A percentile compares a stretch with the other conserved stretches of the same genome.
phyloP scores from a whole-genome alignment of 139 green algal genomes.

The Eudorina sp. region DNA sequence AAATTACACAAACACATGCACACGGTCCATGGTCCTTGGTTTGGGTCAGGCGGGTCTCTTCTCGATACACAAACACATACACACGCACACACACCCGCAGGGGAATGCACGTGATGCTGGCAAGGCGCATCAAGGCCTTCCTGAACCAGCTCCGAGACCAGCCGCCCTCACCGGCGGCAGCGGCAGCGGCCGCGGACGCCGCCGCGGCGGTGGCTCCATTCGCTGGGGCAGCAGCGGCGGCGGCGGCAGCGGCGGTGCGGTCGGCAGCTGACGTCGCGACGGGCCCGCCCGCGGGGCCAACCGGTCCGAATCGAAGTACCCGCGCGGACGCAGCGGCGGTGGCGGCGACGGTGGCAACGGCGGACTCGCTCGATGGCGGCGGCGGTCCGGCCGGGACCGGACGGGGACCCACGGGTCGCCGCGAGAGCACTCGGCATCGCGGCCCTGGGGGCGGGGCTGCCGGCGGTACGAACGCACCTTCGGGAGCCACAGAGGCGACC shows the following conservation, averaged over 20 bases:
- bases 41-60: too few relatives aligned
- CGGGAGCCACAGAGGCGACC: neutral
- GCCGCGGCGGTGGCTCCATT: neutral
- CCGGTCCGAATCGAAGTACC: neutral
- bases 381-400: too few relatives aligned
- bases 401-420: too few relatives aligned
- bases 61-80: neutral
- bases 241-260: neutral
- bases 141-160: neutral
- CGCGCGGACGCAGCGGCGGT: neutral
- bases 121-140: slow-evolving; percentile 59
- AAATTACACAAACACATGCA: neutral
- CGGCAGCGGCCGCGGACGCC: slow-evolving; percentile 4
- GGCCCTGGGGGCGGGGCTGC: too few relatives aligned
- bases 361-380: too few relatives aligned
- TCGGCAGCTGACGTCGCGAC: too few relatives aligned
- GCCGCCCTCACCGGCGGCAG: neutral
- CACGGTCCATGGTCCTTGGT: neutral
- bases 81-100: slow-evolving; percentile 10
- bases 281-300: too few relatives aligned
- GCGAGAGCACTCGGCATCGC: too few relatives aligned
- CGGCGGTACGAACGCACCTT: neutral
- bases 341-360: too few relatives aligned
- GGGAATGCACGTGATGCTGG: slow-evolving; percentile 63
- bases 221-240: neutral